Evolutionary conservation across 306 rosid genomes (phyloP), one percentile per base, ranked within the genome.

Genomic region (Albizia julibrissin): DNA sequence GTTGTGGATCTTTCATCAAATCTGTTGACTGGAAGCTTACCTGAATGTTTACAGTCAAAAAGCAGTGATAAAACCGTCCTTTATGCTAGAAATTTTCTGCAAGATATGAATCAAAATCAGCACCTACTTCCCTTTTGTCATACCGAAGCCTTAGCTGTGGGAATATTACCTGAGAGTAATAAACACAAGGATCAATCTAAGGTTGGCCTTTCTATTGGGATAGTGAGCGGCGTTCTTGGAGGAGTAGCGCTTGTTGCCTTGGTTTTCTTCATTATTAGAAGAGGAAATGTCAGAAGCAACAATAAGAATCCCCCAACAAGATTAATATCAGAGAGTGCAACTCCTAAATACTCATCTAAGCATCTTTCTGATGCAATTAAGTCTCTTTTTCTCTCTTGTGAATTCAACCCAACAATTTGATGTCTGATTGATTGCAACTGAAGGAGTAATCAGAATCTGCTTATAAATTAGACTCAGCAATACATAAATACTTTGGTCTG

Each of bases 101-200:
- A 84, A 70, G 84, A 84, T 24, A 78, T 83, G 26, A 75, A 87
- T 64, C 92, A 91, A 75, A 78, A 84, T 62, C 99, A 95, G 65
- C 84, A 87, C 49, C 88, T 84, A 5, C 83, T 52, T 44, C 82
- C 89, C 14, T 91, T 89, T 80, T 95, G 98, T 76, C 93, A 58
- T 65, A 95, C 89, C 62, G 98, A 92, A 88, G 99, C 99, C 5
- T 81, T 95, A 42, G 99, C 99, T 62, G 99, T 92, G 79, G 98
- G 99, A 80, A 90, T 95, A 81, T 65, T 86, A 43, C 87, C 94
- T 5, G 90, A 87, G 74, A 83, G 74, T 73, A 89, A 81, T 83
- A 92, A 92, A 76, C 78, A 59, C 65, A 88, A 82, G 66, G 19
- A 42, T 71, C 86, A 81, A 62, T 91, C 87, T 59, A 92, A 91